Evolutionary conservation across 2,329 filamentous ascomycete genomes (phyloP), one percentile per base, ranked within the genome.

Genomic region (Ceratocystis cubensis): DNA sequence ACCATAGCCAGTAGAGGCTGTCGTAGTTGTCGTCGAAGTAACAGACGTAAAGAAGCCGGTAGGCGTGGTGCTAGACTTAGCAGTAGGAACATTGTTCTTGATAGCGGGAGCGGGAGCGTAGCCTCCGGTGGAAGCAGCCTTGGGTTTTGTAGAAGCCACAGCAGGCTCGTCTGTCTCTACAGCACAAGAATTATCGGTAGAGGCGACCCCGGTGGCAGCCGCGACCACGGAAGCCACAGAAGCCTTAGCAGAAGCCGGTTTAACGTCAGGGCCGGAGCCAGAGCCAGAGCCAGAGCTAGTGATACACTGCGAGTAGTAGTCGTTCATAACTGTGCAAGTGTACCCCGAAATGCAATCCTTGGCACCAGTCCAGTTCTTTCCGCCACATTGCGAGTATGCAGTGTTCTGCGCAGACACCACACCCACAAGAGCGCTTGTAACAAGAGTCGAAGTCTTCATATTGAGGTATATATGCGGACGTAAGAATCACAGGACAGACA

Each of bases 1-100:
- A 7, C 69, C 20, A 50, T 50, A 50, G 48, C 48, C 59, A n/a
- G 69, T 67, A 5, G 71, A 68, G 15, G 69, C 69, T 41, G 66
- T 65, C 5, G 70, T 69, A 8, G 70, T 65, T 3, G 70, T 70
- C 8, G 70, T 56, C 5, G 71, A 70, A 5, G 72, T 67, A 0
- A 68, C 65, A 0, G 72, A 67, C 1, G 72, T 67, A 2, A 22
- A 62, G 20, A 57, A 57, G 13, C 53, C 22, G n/a, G 53, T 30
- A 30, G 53, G 53, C 8, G 59, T 25, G n/a, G 20, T 28, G 30
- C 33, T 25, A 62, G 37, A n/a, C 25, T 61, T 33, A 13, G 10
- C 30, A n/a, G 5, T 20, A 28, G 33, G 7, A 22, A 33, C 20
- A 37, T 2, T 53, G 17, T 25, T 25, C n/a, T 33, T n/a, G 1